phyloP scores from a whole-genome alignment of 2,329 filamentous ascomycete species.

The Ascochyta rabiei region DNA sequence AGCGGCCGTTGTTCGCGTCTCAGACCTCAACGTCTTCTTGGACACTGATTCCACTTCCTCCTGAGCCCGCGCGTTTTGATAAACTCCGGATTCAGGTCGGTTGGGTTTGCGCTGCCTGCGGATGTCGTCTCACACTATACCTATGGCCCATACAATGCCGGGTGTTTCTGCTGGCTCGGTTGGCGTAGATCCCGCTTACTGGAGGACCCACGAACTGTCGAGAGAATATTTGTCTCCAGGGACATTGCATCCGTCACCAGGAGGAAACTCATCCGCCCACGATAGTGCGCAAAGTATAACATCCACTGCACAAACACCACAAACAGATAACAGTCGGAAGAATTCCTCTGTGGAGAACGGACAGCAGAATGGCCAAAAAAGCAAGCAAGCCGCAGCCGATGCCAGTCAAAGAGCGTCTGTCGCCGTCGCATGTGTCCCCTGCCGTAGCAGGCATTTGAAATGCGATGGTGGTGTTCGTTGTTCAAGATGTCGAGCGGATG shows the following conservation, averaged over 20 bases:
- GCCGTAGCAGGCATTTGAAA: slow-evolving; percentile 59
- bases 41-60: slow-evolving; percentile 29
- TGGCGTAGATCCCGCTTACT: slow-evolving; percentile 43
- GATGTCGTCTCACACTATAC: slow-evolving; percentile 34
- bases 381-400: slow-evolving; percentile 19
- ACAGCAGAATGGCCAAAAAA: slow-evolving; percentile 29
- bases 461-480: slow-evolving; percentile 59
- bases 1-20: slow-evolving; percentile 23
- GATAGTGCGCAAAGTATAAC: slow-evolving; percentile 38
- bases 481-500: slow-evolving; percentile 55
- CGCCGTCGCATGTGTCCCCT: slow-evolving; percentile 58
- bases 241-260: slow-evolving; percentile 36
- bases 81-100: slow-evolving; percentile 11
- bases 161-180: slow-evolving; percentile 33
- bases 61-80: slow-evolving; percentile 20
- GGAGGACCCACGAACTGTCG: slow-evolving; percentile 38
- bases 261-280: slow-evolving; percentile 37
- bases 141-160: slow-evolving; percentile 33
- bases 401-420: slow-evolving; percentile 39
- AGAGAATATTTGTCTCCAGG: slow-evolving; percentile 27
- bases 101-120: slow-evolving; percentile 5
- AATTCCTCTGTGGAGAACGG: slow-evolving; percentile 20
- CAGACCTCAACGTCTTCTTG: slow-evolving; percentile 29
- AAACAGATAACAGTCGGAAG: slow-evolving; percentile 31
- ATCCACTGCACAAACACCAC: slow-evolving; percentile 42